A percentile compares a stretch with the other conserved stretches of the same genome.
Conservation (phyloP, 208 protist genomes). For the Leishmania braziliensis region DNA sequence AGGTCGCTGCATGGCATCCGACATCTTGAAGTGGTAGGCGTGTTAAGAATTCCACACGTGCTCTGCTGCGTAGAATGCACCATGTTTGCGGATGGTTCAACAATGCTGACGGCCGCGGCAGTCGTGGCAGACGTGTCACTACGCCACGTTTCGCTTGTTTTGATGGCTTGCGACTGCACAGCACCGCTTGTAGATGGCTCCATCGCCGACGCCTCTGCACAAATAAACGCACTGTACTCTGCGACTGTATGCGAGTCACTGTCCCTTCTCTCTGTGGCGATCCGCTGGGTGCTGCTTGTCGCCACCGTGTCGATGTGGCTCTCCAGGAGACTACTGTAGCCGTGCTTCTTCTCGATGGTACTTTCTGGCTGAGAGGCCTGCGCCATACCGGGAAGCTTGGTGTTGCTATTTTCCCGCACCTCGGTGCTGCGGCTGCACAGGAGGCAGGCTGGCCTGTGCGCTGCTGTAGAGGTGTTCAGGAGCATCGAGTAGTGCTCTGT, state of each 20-base stretch:
- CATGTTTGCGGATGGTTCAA: background rate
- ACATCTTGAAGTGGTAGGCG: background rate
- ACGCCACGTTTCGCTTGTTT: no score
- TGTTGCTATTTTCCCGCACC: background rate
- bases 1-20: background rate
- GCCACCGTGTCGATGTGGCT: constrained; percentile 1
- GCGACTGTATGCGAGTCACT: background rate
- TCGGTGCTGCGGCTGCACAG: background rate
- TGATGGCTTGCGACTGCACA: background rate
- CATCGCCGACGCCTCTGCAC: background rate
- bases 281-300: background rate
- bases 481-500: constrained; percentile 11
- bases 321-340: constrained; percentile 17
- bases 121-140: background rate
- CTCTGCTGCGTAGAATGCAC: background rate
- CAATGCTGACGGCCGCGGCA: background rate
- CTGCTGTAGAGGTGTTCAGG: constrained; percentile 17
- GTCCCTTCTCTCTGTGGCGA: background rate
- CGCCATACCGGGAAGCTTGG: background rate
- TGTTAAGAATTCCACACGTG: background rate
- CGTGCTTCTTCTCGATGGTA: background rate
- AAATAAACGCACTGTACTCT: constrained; percentile 9
- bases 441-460: constrained; percentile 10
- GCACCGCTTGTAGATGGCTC: background rate
- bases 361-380: background rate